A percentile compares a stretch with the other conserved stretches of the same genome.
Conservation (phyloP, 1,284 basidiomycete species). For the Pyrrhoderma noxium region DNA sequence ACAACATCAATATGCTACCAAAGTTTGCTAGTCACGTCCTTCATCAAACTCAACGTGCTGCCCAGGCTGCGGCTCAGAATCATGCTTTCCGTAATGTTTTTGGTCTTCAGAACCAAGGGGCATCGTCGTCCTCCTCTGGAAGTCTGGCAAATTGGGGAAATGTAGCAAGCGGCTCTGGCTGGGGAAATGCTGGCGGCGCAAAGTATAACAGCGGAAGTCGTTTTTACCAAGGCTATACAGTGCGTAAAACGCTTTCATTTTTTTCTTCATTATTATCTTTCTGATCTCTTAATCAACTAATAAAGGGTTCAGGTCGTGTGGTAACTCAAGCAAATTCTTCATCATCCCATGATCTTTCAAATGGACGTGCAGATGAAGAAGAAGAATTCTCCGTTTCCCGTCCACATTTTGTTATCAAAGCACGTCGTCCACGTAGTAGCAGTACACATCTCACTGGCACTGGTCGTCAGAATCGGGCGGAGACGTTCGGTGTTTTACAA, state of each 20-base stretch:
- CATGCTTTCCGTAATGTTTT: constrained; percentile 67
- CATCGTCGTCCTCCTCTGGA: constrained; percentile 28
- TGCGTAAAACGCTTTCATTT: constrained; percentile 25
- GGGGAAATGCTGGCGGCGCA: constrained; percentile 51
- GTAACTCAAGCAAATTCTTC: constrained; percentile 63
- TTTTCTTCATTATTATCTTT: constrained; percentile 12
- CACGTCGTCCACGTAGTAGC: constrained; percentile 45
- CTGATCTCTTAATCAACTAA: too few species aligned
- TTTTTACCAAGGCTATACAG: constrained; percentile 55
- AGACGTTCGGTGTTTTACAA: constrained; percentile 48
- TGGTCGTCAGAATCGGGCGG: constrained; percentile 33
- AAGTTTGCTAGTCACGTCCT: constrained; percentile 71
- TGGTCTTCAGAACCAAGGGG: constrained; percentile 45
- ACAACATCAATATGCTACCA: too few species aligned
- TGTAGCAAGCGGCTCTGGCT: constrained; percentile 43
- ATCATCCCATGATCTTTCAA: constrained; percentile 38
- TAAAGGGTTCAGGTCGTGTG: constrained; percentile 55
- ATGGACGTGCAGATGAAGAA: constrained; percentile 45
- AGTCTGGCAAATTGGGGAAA: constrained; percentile 34
- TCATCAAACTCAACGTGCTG: constrained; percentile 67
- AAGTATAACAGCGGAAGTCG: constrained; percentile 63
- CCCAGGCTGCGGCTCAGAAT: constrained; percentile 56
- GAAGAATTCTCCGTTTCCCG: constrained; percentile 37
- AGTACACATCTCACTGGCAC: constrained; percentile 44
- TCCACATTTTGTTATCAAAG: constrained; percentile 27